Base-by-base conservation (phyloP, 2,329 filamentous ascomycete genomes). In the Arthrobotrys sinensis region DNA sequence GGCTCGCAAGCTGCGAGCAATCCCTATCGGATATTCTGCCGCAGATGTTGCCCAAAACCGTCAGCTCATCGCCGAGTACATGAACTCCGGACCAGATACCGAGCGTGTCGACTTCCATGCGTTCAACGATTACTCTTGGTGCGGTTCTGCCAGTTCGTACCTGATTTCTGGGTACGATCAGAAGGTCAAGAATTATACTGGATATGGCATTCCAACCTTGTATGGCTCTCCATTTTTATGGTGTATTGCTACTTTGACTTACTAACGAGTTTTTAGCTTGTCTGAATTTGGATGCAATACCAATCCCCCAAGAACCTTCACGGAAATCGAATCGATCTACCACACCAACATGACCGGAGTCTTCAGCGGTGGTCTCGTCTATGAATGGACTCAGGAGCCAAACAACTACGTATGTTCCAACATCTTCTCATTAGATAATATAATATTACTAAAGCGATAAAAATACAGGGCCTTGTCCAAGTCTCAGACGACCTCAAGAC, bases 351-450 rank as follows among this genome's bases (percentile, higher is more conserved):
- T 98, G 95, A 94, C 91, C 6, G 82, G 85, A 16, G 94, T 97
- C 82, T 98, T 97, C 89, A 97, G 94, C 46, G 96, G 96, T 82
- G 96, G 96, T 84, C 89, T 99, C 45, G 92, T 97, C 85, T 99
- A 97, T 86, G 94, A 98, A 86, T 99, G 97, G 87, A 91, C 92
- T 8, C 86, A 92, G 83, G 93, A 96, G 85, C 87, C 88, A 79
- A 93, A 91, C 86, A 88, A 91, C 53, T 98, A 90, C 85, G 95
- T 77, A 66, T n/a, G 67, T 48, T 64, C 46, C 7, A 14, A 16
- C 40, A 21, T 14, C 10, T 57, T 50, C 14, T 38, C 32, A 16
- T 55, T 10, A 11, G 1, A 12, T 52, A 1, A 60, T 32, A 7
- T 40, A 16, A n/a, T 34, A 21, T 69, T 50, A 70, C 60, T 55